A percentile compares a stretch with the other conserved stretches of the same genome.
Conservation (phyloP, 2,329 filamentous ascomycete species). For the Dryadomyces quercivorus region DNA sequence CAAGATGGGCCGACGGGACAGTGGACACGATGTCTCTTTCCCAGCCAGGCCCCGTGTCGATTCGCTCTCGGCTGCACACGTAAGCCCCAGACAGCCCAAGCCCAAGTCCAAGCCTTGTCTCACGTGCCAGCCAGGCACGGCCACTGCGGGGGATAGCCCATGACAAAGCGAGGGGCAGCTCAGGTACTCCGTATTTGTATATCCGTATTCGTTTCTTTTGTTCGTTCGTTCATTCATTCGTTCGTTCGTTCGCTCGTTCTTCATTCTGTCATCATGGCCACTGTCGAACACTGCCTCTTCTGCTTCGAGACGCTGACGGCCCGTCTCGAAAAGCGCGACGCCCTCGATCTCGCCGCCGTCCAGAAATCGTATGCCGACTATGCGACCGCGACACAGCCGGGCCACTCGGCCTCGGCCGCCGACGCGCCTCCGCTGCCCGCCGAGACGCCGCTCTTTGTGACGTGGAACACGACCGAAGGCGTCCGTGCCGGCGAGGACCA, state of each 20-base stretch:
- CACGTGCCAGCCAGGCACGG: background rate
- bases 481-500: slow-evolving; percentile 22
- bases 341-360: slow-evolving; percentile 55
- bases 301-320: slow-evolving; percentile 84
- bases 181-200: no score
- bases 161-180: no score
- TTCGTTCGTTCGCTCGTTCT: no score
- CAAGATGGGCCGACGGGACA: no score
- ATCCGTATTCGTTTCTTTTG: no score
- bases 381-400: slow-evolving; percentile 14
- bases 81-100: background rate
- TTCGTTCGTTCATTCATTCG: no score
- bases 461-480: slow-evolving; percentile 66
- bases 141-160: background rate
- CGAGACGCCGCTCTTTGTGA: slow-evolving; percentile 76
- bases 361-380: slow-evolving; percentile 50
- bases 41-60: no score
- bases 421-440: slow-evolving; percentile 18
- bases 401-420: slow-evolving; percentile 1
- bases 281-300: slow-evolving; percentile 72
- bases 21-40: no score
- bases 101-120: background rate
- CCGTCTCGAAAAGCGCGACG: slow-evolving; percentile 56
- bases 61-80: no score
- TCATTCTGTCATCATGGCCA: slow-evolving; percentile 52